Base-by-base conservation (phyloP, 2,329 filamentous ascomycete genomes). In the Hypoxylon sp. region DNA sequence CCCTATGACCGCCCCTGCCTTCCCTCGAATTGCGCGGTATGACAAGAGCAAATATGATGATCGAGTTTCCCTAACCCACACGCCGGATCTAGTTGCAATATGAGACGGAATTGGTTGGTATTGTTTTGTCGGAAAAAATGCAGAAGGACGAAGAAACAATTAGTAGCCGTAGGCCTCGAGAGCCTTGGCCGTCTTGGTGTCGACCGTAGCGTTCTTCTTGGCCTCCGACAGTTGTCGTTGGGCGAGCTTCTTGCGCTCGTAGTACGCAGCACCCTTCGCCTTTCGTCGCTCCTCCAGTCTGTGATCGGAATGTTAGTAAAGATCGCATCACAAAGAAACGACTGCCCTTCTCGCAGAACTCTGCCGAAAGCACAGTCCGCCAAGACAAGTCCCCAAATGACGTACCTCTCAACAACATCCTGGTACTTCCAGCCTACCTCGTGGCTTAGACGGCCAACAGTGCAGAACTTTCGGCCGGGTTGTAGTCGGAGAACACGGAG, bases 371-470 rank as follows among this genome's bases (percentile, higher is more conserved):
- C 17, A n/a, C 24, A 46, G 10, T 6, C 13, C 17, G 8, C 24
- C 11, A 27, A 17, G 17, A 42, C n/a, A 13, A 7, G 17, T 75
- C 2, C 52, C 24, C 42, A 42, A 11, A 59, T 35, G 17, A 92
- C 94, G 81, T 87, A 98, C 94, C 93, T 94, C 80, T 91, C 92
- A 87, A 99, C 96, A 82, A 99, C 94, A 83, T 98, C 95, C 90
- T 98, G 93, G 92, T 99, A 98, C 89, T 99, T 99, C 96, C 96
- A 99, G 87, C 96, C 96, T 81, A 98, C 96, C 89, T 99, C 96
- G 86, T 98, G 94, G 85, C 93, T 96, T 82, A 99, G 88, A 86
- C 96, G 91, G 79, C 96, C 96, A 78, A 99, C 95, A 75, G 94
- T 97, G 93, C 96, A 99, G 93, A 97, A 99, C 91, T 99, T 99